Base-by-base conservation (phyloP, 331 rosid genomes). In the Saraca asoca region DNA sequence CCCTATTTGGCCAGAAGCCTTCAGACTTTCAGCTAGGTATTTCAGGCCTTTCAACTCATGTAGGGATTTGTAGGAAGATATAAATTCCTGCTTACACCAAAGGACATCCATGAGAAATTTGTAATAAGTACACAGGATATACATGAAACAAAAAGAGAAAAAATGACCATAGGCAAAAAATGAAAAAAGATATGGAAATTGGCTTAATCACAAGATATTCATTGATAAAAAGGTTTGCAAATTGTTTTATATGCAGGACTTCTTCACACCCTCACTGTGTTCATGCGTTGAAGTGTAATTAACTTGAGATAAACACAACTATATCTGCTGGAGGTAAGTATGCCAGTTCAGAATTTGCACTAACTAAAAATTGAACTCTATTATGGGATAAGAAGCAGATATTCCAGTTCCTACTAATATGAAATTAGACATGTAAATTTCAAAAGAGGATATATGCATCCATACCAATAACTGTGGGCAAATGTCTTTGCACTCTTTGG, bases 11-110 rank as follows among this genome's bases (percentile, higher is more conserved):
- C 78, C 86, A 13, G 78, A 60, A 44, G 19, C 67, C 81, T 76
- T 81, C 55, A 81, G 77, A 60, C 68, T 73, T 68, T 85, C 86
- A 38, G 95, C 92, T 19, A 76, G 51, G 66, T 76, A 61, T 68
- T 80, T 83, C 59, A 34, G 73, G 69, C 88, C 70, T 79, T 73
- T 85, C 65, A 90, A 74, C 74, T 81, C 83, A 43, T 90, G 95
- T 19, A 87, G 53, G 20, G 72, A 69, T 72, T 81, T 85, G 82
- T 79, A 78, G 44, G 74, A 86, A 31, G 69, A 64, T 38, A 83
- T 38, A 53, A 90, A 90, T 41, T 90, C 96, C 96, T 90, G 79
- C 62, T 74, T 58, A 49, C 49, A 43, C 54, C 9, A 63, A 52
- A 80, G 39, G 29, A 39, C 9, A 65, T 17, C 29, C 3, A 5